A percentile compares a stretch with the other conserved stretches of the same genome.
Evolutionary conservation across 2,329 filamentous ascomycete species (phyloP).

Genomic region (Aspergillus spinulosporus): DNA sequence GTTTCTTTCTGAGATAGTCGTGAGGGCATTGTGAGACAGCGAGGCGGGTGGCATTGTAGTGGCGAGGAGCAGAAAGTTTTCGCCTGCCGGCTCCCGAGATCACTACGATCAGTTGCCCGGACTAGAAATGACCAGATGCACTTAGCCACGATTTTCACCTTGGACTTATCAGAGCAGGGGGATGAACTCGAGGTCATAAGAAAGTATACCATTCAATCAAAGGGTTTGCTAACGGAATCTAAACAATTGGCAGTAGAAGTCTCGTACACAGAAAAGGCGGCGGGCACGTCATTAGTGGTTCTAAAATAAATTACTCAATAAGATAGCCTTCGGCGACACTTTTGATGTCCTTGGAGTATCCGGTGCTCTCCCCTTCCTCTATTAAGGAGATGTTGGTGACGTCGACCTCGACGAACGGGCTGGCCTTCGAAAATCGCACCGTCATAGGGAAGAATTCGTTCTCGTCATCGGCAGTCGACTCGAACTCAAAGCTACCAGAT

Average conservation of each 20-base stretch:
- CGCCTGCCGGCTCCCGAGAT: not conserved
- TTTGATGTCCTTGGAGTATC: conserved; percentile 49
- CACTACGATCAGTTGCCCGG: not conserved
- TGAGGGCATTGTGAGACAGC: not conserved
- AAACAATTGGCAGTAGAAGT: conserved; percentile 15
- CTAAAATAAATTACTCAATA: conserved; percentile 44
- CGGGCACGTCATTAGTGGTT: conserved; percentile 42
- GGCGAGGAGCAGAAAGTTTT: not conserved
- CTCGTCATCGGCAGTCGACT: conserved; percentile 83
- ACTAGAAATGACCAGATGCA: not conserved
- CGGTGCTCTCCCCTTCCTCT: conserved; percentile 46
- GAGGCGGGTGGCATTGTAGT: not conserved
- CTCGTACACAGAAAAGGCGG: conserved; percentile 19
- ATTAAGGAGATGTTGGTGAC: conserved; percentile 56
- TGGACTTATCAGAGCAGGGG: not conserved
- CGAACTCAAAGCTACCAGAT: conserved; percentile 91
- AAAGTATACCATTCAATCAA: conserved; percentile 21
- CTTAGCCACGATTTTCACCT: not conserved
- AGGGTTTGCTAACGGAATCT: conserved; percentile 23
- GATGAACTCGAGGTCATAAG: conserved; percentile 18
- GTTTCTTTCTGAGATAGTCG: not conserved
- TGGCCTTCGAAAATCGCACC: conserved; percentile 80
- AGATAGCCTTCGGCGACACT: conserved; percentile 47
- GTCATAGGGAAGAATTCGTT: conserved; percentile 98
- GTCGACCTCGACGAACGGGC: conserved; percentile 88